Evolutionary conservation across 2,329 filamentous ascomycete genomes (phyloP), one percentile per base, ranked within the genome.

Genomic region (Curvularia sp.): DNA sequence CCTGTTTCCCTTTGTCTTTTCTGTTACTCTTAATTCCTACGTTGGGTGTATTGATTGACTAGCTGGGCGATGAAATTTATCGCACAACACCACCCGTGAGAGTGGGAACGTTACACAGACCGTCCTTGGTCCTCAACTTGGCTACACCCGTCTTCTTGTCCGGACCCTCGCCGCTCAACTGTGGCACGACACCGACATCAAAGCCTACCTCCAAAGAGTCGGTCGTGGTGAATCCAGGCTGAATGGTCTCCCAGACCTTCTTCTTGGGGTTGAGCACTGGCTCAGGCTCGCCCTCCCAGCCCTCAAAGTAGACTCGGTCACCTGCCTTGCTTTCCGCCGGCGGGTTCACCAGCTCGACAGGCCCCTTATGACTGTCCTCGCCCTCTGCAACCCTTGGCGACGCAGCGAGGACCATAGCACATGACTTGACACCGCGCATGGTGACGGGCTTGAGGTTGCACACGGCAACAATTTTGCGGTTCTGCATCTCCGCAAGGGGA

Each of bases 371-470:
- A 74, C 91, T 89, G 48, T 86, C 89, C 74, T 93, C 93, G 43
- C 93, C 94, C 73, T 94, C 91, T 73, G 89, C 88, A 47, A 91
- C 78, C 59, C 85, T 84, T n/a, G 94, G 95, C 18, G 92, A 97
- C 2, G 95, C 95, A 9, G 95, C 95, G 38, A 99, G 86, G 15
- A 99, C 95, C 95, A 99, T 98, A 73, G 93, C 89, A 53, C 80
- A 83, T 30, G 85, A 90, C 76, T 90, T 90, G 76, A 92, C 86
- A 67, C 95, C 95, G 64, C 95, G 91, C 95, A 99, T 99, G 79
- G 96, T 99, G 78, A 98, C 95, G 49, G 95, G 95, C 85, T 99
- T 99, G 68, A 99, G 86, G 80, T 99, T 99, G 84, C 92, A 96
- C 21, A 99, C 94, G 1, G 95, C 91, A 30, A 99, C 86, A 60